A percentile compares a stretch with the other conserved stretches of the same genome.
phyloP scores from a whole-genome alignment of 140 eudicot species.

The Erigeron philadelphicus region DNA sequence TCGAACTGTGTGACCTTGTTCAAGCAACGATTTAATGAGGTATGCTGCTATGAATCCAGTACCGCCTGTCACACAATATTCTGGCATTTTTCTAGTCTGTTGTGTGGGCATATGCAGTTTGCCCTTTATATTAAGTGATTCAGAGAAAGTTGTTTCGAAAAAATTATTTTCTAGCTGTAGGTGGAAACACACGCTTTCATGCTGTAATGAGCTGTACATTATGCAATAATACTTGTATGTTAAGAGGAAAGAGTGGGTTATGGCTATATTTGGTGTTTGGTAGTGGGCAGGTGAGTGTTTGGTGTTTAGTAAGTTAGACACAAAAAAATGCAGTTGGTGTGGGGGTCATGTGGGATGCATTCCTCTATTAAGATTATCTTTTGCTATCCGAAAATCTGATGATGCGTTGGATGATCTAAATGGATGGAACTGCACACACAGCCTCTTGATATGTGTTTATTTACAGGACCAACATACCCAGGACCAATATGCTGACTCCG shows the following conservation, averaged over 20 bases:
- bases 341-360: background rate
- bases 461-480: too few relatives aligned
- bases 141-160: background rate
- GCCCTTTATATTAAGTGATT: conserved; percentile 11
- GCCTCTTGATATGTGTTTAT: too few relatives aligned
- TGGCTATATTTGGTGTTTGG: conserved; percentile 4
- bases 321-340: background rate
- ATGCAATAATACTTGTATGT: conserved; percentile 8
- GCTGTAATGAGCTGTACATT: background rate
- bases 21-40: conserved; percentile 56
- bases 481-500: too few relatives aligned
- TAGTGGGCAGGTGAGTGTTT: conserved; percentile 23
- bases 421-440: background rate
- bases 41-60: conserved; percentile 86
- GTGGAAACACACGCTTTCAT: background rate
- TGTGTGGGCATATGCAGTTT: background rate
- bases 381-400: background rate
- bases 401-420: background rate
- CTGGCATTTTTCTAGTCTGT: conserved; percentile 48
- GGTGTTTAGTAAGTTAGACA: conserved; percentile 2
- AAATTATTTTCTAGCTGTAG: background rate
- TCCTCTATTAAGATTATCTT: background rate
- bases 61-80: conserved; percentile 92
- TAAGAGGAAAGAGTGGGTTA: background rate
- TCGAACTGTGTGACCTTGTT: conserved; percentile 63